Percentiles rank a stretch among this genome's conserved stretches.
Evolutionary conservation across 2,329 filamentous ascomycete species (phyloP).

Genomic region (Alternaria dauci): DNA sequence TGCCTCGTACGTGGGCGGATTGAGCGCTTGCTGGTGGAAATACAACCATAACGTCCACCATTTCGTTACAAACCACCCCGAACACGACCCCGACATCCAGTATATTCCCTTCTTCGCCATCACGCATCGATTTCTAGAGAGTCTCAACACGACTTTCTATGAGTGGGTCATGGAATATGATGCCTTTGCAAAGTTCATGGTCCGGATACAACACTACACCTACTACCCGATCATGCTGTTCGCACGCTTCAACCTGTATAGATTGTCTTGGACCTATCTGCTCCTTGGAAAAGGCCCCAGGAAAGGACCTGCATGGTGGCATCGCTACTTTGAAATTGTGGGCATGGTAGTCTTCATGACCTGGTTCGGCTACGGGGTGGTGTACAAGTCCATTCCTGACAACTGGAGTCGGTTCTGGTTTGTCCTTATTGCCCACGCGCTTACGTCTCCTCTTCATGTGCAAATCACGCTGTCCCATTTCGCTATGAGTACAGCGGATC

Average conservation of each 20-base stretch:
- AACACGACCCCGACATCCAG: conserved; percentile 94
- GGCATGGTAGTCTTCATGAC: conserved; percentile 73
- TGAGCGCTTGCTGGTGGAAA: conserved; percentile 98
- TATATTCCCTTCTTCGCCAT: conserved; percentile 75
- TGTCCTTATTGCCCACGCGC: conserved; percentile 69
- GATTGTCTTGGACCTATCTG: conserved; percentile 72
- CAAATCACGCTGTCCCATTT: conserved; percentile 78
- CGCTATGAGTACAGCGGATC: conserved; percentile 73
- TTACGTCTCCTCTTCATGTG: conserved; percentile 73
- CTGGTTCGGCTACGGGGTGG: conserved; percentile 71
- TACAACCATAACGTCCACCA: conserved; percentile 95
- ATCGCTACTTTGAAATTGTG: conserved; percentile 70
- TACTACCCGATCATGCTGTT: conserved; percentile 74
- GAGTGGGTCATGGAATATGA: conserved; percentile 71
- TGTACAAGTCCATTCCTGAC: conserved; percentile 68
- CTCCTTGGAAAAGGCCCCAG: conserved; percentile 62
- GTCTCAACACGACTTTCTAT: conserved; percentile 71
- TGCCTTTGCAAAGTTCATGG: conserved; percentile 64
- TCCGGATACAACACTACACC: conserved; percentile 70
- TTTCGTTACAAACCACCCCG: conserved; percentile 92
- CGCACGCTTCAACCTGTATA: conserved; percentile 76
- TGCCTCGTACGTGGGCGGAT: conserved; percentile 85
- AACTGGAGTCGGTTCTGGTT: conserved; percentile 67
- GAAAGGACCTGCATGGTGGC: conserved; percentile 72
- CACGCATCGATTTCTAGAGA: conserved; percentile 70